phyloP scores from a whole-genome alignment of 768 basidiomycete genomes.

The Termitomyces sp. region DNA sequence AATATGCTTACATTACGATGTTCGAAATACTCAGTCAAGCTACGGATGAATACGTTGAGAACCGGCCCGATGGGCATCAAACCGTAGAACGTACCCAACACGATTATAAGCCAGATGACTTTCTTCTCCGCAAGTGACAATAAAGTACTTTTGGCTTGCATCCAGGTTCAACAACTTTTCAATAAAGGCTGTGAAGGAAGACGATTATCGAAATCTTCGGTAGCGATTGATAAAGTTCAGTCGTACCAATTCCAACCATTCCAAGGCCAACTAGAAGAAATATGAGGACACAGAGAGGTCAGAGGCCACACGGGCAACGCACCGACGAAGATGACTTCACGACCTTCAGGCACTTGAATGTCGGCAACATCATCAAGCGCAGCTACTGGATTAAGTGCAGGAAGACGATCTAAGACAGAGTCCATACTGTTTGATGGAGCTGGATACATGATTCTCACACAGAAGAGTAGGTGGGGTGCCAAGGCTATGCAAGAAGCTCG shows the following conservation, averaged over 20 bases:
- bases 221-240: background rate
- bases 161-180: slow-evolving; percentile 62
- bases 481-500: background rate
- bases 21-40: slow-evolving; percentile 1
- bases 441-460: background rate
- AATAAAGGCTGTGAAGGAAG: slow-evolving; percentile 46
- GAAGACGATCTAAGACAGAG: background rate
- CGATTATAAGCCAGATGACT: slow-evolving; percentile 50
- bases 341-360: background rate
- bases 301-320: background rate
- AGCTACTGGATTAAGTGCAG: background rate
- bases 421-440: background rate
- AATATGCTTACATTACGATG: background rate
- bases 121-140: slow-evolving; percentile 60
- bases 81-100: slow-evolving; percentile 26
- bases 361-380: background rate
- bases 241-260: slow-evolving; percentile 54
- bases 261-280: slow-evolving; percentile 40
- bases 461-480: background rate
- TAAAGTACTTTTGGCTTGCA: slow-evolving; percentile 34
- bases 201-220: background rate
- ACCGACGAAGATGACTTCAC: slow-evolving; percentile 4
- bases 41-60: background rate
- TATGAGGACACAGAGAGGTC: background rate
- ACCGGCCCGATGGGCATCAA: background rate